Evolutionary conservation across 2,329 filamentous ascomycete species (phyloP).

Genomic region (Lecanosticta acicola): DNA sequence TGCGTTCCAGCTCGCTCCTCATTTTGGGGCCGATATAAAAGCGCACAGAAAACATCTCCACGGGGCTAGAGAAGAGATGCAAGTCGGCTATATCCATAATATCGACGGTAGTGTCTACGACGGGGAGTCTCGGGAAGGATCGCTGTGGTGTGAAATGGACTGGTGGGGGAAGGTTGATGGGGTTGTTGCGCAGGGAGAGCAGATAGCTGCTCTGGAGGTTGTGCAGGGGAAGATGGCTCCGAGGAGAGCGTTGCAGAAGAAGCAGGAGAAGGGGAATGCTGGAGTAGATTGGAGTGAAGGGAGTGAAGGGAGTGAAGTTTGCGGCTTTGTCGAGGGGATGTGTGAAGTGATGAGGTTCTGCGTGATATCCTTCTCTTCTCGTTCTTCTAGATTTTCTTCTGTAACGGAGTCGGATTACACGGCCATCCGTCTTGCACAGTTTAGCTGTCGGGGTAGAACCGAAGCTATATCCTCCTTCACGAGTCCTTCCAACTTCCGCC

Average conservation of each 20-base stretch:
- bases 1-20: slow-evolving; percentile 74
- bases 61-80: slow-evolving; percentile 32
- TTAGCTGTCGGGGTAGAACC: too few relatives aligned
- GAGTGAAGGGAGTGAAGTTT: neutral
- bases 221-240: slow-evolving; percentile 37
- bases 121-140: slow-evolving; percentile 23
- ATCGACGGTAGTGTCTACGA: slow-evolving; percentile 42
- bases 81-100: slow-evolving; percentile 56
- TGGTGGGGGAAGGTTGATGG: slow-evolving; percentile 38
- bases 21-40: too few relatives aligned
- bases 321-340: neutral
- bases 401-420: too few relatives aligned
- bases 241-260: too few relatives aligned
- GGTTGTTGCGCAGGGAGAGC: slow-evolving; percentile 47
- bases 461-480: neutral
- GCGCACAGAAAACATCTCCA: slow-evolving; percentile 31
- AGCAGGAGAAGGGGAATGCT: too few relatives aligned
- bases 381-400: too few relatives aligned
- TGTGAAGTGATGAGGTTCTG: neutral
- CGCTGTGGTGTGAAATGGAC: slow-evolving; percentile 40
- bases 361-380: neutral
- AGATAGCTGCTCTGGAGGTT: slow-evolving; percentile 51
- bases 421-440: too few relatives aligned
- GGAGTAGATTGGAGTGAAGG: neutral
- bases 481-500: slow-evolving; percentile 25